Conservation (phyloP, 805 yeast genomes). For the Komagataella phaffii region DNA sequence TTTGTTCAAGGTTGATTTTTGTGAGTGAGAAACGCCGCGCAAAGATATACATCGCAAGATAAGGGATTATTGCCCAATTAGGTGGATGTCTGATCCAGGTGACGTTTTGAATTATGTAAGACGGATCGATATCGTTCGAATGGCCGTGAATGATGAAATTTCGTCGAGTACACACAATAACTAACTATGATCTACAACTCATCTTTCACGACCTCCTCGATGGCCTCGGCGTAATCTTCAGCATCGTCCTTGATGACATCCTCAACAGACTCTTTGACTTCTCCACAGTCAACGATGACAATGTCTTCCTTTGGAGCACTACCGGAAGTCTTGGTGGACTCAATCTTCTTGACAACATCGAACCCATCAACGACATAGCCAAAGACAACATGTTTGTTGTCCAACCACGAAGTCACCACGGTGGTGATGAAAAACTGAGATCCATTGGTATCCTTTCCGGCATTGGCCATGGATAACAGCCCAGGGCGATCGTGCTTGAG, state of each 20-base stretch:
- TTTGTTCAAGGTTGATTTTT: neutral
- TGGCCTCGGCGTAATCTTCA: conserved; percentile 13
- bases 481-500: conserved; percentile 61
- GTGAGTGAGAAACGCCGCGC: neutral
- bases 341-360: conserved; percentile 70
- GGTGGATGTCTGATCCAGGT: neutral
- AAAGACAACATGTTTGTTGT: conserved; percentile 91
- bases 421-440: conserved; percentile 95
- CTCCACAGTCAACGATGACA: conserved; percentile 60
- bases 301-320: conserved; percentile 67
- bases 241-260: conserved; percentile 7
- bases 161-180: neutral
- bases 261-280: conserved; percentile 22
- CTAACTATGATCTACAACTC: conserved; percentile 15
- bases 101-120: neutral
- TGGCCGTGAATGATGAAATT: neutral
- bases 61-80: neutral
- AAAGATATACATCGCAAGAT: neutral
- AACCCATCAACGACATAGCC: conserved; percentile 87
- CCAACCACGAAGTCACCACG: conserved; percentile 81
- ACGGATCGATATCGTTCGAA: neutral
- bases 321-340: conserved; percentile 51
- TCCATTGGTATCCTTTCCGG: conserved; percentile 75
- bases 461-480: conserved; percentile 66
- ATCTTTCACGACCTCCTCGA: conserved; percentile 13